Conservation (phyloP, 1,284 basidiomycete genomes). For the Phylloporus sp. region DNA sequence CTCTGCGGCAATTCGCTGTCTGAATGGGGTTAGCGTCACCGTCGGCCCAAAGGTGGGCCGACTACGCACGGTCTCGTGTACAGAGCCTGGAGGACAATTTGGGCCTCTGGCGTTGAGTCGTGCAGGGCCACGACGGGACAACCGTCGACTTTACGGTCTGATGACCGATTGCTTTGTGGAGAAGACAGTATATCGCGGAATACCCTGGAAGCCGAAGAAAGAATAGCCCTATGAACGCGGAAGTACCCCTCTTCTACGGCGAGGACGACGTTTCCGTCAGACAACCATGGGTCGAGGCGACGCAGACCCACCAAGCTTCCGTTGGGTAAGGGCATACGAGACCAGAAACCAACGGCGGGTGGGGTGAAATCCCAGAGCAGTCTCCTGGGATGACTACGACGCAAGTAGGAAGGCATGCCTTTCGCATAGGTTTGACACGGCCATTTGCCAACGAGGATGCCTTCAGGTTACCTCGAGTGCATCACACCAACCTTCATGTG, state of each 20-base stretch:
- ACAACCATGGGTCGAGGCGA: slow-evolving; percentile 32
- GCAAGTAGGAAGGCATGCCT: slow-evolving; percentile 16
- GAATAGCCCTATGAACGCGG: slow-evolving; percentile 28
- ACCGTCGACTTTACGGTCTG: slow-evolving; percentile 25
- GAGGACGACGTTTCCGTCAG: slow-evolving; percentile 32
- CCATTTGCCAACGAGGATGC: slow-evolving; percentile 33
- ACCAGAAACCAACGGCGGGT: slow-evolving; percentile 12
- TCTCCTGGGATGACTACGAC: slow-evolving; percentile 16
- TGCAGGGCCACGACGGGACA: slow-evolving; percentile 29
- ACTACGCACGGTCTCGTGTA: slow-evolving; percentile 31
- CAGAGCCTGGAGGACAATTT: slow-evolving; percentile 31
- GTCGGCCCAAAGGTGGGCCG: slow-evolving; percentile 4
- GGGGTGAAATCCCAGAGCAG: slow-evolving; percentile 19
- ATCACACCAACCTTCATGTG: slow-evolving; percentile 20
- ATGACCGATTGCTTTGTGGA: slow-evolving; percentile 6
- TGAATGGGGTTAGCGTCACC: slow-evolving; percentile 15
- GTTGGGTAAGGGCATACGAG: slow-evolving; percentile 27
- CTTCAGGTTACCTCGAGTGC: slow-evolving; percentile 25
- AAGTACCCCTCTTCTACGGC: slow-evolving; percentile 25
- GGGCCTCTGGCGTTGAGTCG: slow-evolving; percentile 28
- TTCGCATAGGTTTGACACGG: slow-evolving; percentile 31
- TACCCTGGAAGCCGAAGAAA: slow-evolving; percentile 28
- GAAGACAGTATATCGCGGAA: slow-evolving; percentile 28
- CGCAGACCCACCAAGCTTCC: slow-evolving; percentile 18
- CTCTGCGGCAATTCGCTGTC: slow-evolving; percentile 25